Evolutionary conservation across 371 early-diverging fungal species (phyloP).

Genomic region (Lichtheimia ornata): DNA sequence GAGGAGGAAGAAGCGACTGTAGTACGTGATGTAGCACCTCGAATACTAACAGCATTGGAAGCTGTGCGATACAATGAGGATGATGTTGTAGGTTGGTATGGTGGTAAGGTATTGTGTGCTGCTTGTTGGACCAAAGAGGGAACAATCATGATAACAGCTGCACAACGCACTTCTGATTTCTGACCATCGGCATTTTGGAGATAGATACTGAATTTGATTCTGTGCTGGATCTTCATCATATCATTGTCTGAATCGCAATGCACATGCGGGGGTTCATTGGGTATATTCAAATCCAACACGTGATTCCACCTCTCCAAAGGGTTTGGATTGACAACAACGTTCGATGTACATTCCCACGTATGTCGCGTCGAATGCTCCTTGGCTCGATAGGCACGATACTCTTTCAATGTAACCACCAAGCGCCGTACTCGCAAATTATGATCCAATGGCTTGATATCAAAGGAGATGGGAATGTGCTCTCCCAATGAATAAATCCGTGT

Average conservation of each 20-base stretch:
- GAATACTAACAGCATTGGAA: too few species aligned
- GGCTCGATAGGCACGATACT: slow-evolving; percentile 42
- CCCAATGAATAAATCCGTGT: slow-evolving; percentile 39
- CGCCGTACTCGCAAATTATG: slow-evolving; percentile 28
- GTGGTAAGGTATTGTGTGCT: slow-evolving; percentile 33
- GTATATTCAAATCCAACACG: slow-evolving; percentile 27
- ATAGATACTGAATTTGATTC: slow-evolving; percentile 24
- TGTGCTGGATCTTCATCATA: slow-evolving; percentile 45
- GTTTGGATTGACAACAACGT: neutral
- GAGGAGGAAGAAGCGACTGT: neutral
- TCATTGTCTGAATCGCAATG: slow-evolving; percentile 46
- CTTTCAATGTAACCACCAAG: slow-evolving; percentile 35
- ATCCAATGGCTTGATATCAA: slow-evolving; percentile 41
- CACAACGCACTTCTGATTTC: slow-evolving; percentile 41
- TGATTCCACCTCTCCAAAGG: slow-evolving; percentile 3
- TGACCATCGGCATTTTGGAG: slow-evolving; percentile 35
- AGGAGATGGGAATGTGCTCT: slow-evolving; percentile 36
- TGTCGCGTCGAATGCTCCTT: slow-evolving; percentile 25
- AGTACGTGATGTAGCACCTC: too few species aligned
- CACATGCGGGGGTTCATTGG: slow-evolving; percentile 28
- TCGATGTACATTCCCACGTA: neutral
- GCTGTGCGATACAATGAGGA: too few species aligned
- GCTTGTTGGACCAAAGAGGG: slow-evolving; percentile 33
- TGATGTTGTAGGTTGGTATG: neutral
- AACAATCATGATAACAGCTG: slow-evolving; percentile 35